Base-by-base conservation (phyloP, 495 filamentous ascomycete genomes). In the Aspergillus cavernicola region DNA sequence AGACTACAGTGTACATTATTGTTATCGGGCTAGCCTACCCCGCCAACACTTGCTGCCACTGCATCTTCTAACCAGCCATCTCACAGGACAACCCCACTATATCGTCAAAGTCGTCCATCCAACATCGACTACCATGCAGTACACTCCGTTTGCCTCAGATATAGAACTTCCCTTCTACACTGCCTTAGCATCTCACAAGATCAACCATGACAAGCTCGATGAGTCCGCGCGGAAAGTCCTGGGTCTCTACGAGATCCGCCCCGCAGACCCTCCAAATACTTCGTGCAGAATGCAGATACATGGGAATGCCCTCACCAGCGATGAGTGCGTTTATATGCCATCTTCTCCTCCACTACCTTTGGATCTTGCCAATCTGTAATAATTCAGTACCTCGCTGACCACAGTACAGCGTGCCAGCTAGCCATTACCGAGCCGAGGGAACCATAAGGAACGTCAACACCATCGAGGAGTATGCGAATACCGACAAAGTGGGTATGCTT, bases 391-490 rank as follows among this genome's bases (percentile, higher is more conserved):
- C 4, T 52, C 7, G 48, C 37, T 15, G 16, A 29, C n/a, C 20
- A 39, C 40, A 6, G 44, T 37, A 24, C 50, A 97, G 92, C 42
- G 83, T 85, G 24, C 85, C 90, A 12, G 69, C 79, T 24, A 84
- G 83, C 56, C 80, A 82, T 60, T 87, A 84, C 61, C 85, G 92
- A 22, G 93, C 89, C 10, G 92, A 98, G 62, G 93, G 93, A 23
- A 88, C 87, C 62, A 93, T 97, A 57, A 92, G 87, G 67, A 98
- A 98, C 72, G 83, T 92, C 56, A 98, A 98, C 62, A 97, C 93
- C 13, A 84, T 95, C 52, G 93, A 97, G 59, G 90, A 95, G 58
- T 98, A 96, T 70, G 84, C 81, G 54, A 86, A 82, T 58, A 68
- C 81, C 16, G 85, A 96, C 61, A 90, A 89, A 66, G 58, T 72